Evolutionary conservation across 2,329 filamentous ascomycete species (phyloP), one percentile per base, ranked within the genome.

Genomic region (Curvularia sp.): DNA sequence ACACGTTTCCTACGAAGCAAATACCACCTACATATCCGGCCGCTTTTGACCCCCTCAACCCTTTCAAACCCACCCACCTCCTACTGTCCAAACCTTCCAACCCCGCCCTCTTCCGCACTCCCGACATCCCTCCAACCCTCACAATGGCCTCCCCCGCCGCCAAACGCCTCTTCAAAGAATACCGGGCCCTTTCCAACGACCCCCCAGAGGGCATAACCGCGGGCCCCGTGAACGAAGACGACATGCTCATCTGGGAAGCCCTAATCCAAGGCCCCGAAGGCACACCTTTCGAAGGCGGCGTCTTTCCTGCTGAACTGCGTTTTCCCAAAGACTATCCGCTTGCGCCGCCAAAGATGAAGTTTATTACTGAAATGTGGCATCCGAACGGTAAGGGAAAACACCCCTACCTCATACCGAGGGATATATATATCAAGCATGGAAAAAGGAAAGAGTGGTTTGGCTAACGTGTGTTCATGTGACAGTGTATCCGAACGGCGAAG

Each of bases 181-280:
- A 99, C 84, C 92, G 92, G 75, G 88, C 91, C 63, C 89, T 99
- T 63, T 95, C 93, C 63, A 94, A 92, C 74, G 95, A 96, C 79
- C 92, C 94, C 0, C 94, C 94, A n/a, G 94, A 98, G 62, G 95
- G 95, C 77, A 98, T 99, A 80, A 96, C 92, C 58, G 95, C 95
- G 15, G 95, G 95, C 20, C 95, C 95, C 33, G 84, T 97, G 61
- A 90, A 86, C 65, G 95, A 99, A 82, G 95, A 98, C 77, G 93
- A 99, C 81, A 88, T 98, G 75, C 91, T 97, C 71, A 83, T 92
- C 73, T 99, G 95, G 95, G 95, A 99, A 81, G 95, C 93, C 8
- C 82, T 98, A 62, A 98, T 99, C 72, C 90, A 96, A 78, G 95
- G 95, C 0, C 95, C 95, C 12, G 93, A 97, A 74, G 95, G 90